Percentiles rank a stretch among this genome's conserved stretches.
phyloP scores from a whole-genome alignment of 371 early-diverging fungal species.

The Mucor irregularis region DNA sequence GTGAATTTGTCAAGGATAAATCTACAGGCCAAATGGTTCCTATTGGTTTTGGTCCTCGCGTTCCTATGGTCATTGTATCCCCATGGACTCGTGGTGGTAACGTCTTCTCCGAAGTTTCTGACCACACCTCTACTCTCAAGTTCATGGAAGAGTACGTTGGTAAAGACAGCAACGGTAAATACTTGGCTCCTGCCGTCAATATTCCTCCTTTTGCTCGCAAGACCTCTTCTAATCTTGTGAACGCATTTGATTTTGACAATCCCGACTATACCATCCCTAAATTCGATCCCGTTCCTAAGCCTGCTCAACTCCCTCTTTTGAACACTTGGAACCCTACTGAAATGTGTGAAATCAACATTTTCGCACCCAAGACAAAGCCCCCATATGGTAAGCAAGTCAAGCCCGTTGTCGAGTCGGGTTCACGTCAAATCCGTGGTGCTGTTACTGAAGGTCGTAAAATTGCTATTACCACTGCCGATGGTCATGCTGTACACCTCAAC shows the following conservation, averaged over 20 bases:
- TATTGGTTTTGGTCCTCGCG: conserved; percentile 24
- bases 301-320: conserved; percentile 9
- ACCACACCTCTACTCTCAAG: conserved; percentile 25
- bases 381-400: conserved; percentile 30
- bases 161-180: conserved; percentile 13
- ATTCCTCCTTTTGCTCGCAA: conserved; percentile 21
- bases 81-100: conserved; percentile 31
- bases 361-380: conserved; percentile 23
- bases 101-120: conserved; percentile 28
- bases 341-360: conserved; percentile 25
- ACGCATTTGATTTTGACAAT: conserved; percentile 25
- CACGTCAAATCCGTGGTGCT: conserved; percentile 23
- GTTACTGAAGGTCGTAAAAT: conserved; percentile 21
- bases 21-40: conserved; percentile 4
- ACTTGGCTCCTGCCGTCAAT: conserved; percentile 21
- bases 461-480: conserved; percentile 1
- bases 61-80: conserved; percentile 26
- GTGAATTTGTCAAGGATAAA: conserved; percentile 23
- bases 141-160: conserved; percentile 35
- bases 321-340: conserved; percentile 27
- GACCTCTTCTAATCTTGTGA: conserved; percentile 20
- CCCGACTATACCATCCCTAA: conserved; percentile 28
- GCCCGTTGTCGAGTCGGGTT: conserved; percentile 21
- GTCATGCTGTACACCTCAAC: conserved; percentile 1
- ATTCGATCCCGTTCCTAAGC: conserved; percentile 12